phyloP scores from a whole-genome alignment of 331 rosid genomes.

The Malus hybrid region DNA sequence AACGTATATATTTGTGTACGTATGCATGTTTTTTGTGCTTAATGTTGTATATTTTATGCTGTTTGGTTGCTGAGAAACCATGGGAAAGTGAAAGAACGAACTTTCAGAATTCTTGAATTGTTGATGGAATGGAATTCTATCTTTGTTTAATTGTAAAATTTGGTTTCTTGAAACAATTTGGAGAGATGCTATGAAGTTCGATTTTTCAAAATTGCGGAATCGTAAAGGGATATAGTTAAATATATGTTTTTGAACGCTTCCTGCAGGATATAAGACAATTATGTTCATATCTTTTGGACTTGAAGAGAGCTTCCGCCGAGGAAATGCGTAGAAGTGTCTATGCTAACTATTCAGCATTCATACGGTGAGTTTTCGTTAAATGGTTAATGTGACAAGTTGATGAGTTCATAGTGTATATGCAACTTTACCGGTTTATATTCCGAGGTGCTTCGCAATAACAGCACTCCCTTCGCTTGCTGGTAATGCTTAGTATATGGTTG shows the following conservation, averaged over 20 bases:
- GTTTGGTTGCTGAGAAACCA: background rate
- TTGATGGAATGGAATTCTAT: background rate
- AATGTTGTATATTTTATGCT: background rate
- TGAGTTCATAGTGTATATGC: background rate
- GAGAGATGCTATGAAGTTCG: background rate
- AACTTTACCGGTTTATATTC: background rate
- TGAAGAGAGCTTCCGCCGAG: conserved; percentile 91
- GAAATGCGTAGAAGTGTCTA: conserved; percentile 99
- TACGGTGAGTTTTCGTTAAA: conserved; percentile 49
- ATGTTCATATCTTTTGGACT: conserved; percentile 73
- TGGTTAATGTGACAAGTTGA: conserved; percentile 4
- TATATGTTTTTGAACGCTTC: background rate
- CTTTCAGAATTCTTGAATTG: background rate
- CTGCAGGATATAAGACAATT: conserved; percentile 87
- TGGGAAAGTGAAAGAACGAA: background rate
- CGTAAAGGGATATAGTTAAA: background rate
- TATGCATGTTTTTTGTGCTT: background rate
- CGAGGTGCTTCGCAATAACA: background rate
- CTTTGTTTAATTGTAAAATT: background rate
- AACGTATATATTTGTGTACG: too few relatives aligned
- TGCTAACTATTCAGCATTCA: conserved; percentile 95
- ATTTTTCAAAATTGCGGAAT: background rate
- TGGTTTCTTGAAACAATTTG: background rate
- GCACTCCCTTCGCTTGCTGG: background rate
- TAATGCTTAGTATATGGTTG: background rate